Base-by-base conservation (phyloP, 768 basidiomycete genomes). In the Tephrocybe sp. region DNA sequence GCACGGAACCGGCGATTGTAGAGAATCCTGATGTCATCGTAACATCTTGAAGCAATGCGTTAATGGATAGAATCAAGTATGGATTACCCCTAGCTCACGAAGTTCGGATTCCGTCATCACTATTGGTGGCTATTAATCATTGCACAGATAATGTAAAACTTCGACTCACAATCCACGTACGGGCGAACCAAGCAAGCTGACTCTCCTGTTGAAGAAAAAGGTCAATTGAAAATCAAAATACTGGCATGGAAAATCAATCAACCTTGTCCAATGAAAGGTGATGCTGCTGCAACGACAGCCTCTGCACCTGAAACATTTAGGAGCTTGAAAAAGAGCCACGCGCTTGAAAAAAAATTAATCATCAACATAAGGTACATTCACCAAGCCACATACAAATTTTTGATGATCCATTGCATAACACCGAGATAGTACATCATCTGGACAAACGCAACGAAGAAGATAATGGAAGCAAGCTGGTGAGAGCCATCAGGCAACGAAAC, bases 251-350 rank as follows among this genome's bases (percentile, higher is more conserved):
- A 12, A 24, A 28, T 24, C 27, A 30, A 27, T 13, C n/a, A 36
- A 63, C 89, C 92, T 69, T 90, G 88, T 18, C 93, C 93, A 56
- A 96, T 83, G 80, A 89, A 96, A n/a, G 93, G 93, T 0, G 92
- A 93, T 13, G 92, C 86, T 41, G 93, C 84, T 24, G 93, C 92
- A 35, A 96, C 91, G 49, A 96, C 87, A 28, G 93, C 92, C 64
- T 96, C 93, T 3, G 92, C 93, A 51, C 94, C 93, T n/a, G 93
- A 94, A 27, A 96, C 80, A 55, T 89, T 85, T 83, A 96, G 79
- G 44, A 89, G 69, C 67, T 92, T 93, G 74, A 90, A 92, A 79
- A 96, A 95, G 71, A 95, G 79, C 90, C 89, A 92, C 3, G 92
- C 93, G 61, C 86, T 87, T 37, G 25, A 49, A 52, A 13, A 21